Evolutionary conservation across 1,139 yeast species (phyloP).

Genomic region (Petasospora rhodanensis): DNA sequence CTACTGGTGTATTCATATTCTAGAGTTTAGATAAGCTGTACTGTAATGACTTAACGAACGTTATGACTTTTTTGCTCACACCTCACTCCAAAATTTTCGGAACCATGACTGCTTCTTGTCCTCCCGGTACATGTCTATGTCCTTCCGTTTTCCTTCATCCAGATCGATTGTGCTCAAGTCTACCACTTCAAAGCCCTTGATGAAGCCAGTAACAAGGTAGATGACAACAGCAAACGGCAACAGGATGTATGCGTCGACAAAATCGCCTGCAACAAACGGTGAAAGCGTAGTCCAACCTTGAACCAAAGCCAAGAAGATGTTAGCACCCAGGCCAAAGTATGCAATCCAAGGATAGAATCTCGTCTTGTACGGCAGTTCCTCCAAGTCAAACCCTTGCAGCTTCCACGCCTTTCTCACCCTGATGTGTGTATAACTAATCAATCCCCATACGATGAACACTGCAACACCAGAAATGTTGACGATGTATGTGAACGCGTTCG

Average conservation of each 20-base stretch:
- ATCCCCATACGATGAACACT: conserved; percentile 82
- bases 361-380: conserved; percentile 20
- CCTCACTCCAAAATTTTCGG: no score
- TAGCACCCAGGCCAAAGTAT: conserved; percentile 23
- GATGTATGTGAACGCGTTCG: conserved; percentile 70
- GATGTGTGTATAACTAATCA: conserved; percentile 70
- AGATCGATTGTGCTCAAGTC: conserved; percentile 21
- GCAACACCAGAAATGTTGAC: conserved; percentile 83
- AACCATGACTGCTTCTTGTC: no score
- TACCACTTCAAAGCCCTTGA: conserved; percentile 22
- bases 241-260: conserved; percentile 27
- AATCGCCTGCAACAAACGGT: conserved; percentile 25
- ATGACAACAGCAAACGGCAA: conserved; percentile 23
- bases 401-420: conserved; percentile 74
- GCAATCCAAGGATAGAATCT: conserved; percentile 22
- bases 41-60: conserved; percentile 1
- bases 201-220: conserved; percentile 20
- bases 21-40: no score
- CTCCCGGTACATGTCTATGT: conserved; percentile 14
- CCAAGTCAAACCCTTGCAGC: conserved; percentile 41
- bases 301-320: conserved; percentile 23
- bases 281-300: conserved; percentile 28
- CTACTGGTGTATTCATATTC: conserved; percentile 9
- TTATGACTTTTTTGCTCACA: no score
- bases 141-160: conserved; percentile 22